These are phyloP conservation scores for Sugiyamaella qingdaonensis DNA, from an alignment of 805 yeast species.

Conservation along the genomic window DNA sequence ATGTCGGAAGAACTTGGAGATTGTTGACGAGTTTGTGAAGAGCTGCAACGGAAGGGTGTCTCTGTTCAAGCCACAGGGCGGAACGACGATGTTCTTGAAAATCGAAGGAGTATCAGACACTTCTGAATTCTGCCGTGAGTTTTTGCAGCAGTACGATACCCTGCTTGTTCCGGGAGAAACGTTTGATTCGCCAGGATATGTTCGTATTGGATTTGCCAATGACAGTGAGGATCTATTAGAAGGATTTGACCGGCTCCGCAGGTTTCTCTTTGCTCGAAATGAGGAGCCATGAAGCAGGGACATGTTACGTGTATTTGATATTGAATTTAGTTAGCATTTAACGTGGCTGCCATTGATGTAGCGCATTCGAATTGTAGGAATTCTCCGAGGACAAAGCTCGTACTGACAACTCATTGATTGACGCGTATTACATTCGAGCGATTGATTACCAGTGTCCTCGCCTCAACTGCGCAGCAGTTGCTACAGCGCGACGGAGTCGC, in stretches of 20 bases:
- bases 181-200: constrained; percentile 40
- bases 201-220: constrained; percentile 50
- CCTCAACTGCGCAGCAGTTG: too few relatives aligned
- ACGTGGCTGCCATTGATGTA: too few relatives aligned
- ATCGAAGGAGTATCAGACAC: constrained; percentile 34
- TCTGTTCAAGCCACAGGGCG: constrained; percentile 46
- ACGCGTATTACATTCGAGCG: too few relatives aligned
- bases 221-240: constrained; percentile 32
- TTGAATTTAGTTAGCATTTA: neutral
- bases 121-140: constrained; percentile 32
- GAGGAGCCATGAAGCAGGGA: neutral
- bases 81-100: constrained; percentile 44
- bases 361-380: too few relatives aligned
- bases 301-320: neutral
- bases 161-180: constrained; percentile 50
- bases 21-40: constrained; percentile 36
- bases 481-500: too few relatives aligned
- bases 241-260: constrained; percentile 34
- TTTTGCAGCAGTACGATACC: constrained; percentile 36
- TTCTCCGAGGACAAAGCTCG: too few relatives aligned
- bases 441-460: too few relatives aligned
- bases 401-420: too few relatives aligned
- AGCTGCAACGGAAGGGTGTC: constrained; percentile 33
- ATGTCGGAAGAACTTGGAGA: constrained; percentile 37
- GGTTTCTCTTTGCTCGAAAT: neutral